Evolutionary conservation across 2,329 filamentous ascomycete species (phyloP), one percentile per base, ranked within the genome.

Genomic region (Pseudogymnoascus sp.): DNA sequence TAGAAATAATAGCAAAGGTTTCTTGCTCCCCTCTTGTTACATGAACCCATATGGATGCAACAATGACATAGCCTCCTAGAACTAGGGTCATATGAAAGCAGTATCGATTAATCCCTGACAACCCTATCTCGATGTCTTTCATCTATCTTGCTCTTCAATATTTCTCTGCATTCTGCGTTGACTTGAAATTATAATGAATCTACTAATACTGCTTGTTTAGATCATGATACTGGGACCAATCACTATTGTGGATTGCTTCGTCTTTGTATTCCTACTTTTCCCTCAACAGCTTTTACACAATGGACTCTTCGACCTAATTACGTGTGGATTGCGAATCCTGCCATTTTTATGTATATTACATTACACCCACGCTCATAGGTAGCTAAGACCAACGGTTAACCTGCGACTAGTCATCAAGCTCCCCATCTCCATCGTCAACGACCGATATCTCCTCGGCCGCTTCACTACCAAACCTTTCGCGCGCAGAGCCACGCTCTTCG

Each of bases 141-240:
- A 31, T 56, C 50, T 26, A 56, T 19, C 14, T 31, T 56, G 13
- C 50, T 13, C 14, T 24, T n/a, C 31, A 5, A 6, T 33, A 7
- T 8, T 56, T 19, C 11, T 56, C 26, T 56, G 26, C 7, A 26
- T 33, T 33, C n/a, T 31, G 4, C 29, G 50, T 56, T 56, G 29
- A 47, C 19, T 33, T 19, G 29, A 26, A 33, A 19, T 33, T 56
- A 8, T 7, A 33, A 56, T 56, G 50, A 33, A 33, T 56, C 50
- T 33, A 19, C 13, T n/a, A 31, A 56, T 56, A 56, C 29, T 11
- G 29, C 50, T n/a, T 64, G 26, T 35, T 53, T 24, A 50, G n/a
- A 40, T 14, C 66, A 92, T 93, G 88, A 87, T 91, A 65, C 79
- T 95, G 44, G 83, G 84, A 37, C 86, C 88, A 64, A 84, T 95